Evolutionary conservation across 2,329 filamentous ascomycete genomes (phyloP).

Genomic region (Scolecobasidium constrictum): DNA sequence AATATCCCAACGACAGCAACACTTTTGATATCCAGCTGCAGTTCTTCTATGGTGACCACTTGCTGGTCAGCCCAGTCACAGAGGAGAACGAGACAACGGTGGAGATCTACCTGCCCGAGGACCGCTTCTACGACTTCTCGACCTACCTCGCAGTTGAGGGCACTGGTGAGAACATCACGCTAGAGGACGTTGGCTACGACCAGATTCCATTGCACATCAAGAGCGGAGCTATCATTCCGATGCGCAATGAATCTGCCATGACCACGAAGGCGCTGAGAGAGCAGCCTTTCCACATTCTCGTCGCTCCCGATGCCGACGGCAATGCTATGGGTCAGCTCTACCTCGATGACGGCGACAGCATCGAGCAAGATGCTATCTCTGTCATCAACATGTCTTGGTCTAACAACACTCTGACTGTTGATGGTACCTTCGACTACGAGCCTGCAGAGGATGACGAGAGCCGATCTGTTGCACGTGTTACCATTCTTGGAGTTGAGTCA

Average conservation of each 20-base stretch:
- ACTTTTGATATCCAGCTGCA: conserved; percentile 43
- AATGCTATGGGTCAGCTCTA: conserved; percentile 59
- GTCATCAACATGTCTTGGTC: conserved; percentile 51
- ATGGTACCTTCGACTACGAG: conserved; percentile 44
- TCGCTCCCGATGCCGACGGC: conserved; percentile 53
- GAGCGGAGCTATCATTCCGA: conserved; percentile 54
- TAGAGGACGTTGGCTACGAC: conserved; percentile 36
- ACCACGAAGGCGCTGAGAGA: conserved; percentile 53
- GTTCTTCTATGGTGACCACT: conserved; percentile 47
- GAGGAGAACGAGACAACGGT: conserved; percentile 41
- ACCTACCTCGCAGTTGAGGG: conserved; percentile 38
- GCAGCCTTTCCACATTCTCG: conserved; percentile 58
- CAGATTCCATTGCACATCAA: conserved; percentile 58
- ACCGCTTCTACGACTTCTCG: conserved; percentile 51
- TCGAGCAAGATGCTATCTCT: conserved; percentile 48
- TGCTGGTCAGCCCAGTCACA: conserved; percentile 47
- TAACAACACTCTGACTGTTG: conserved; percentile 38
- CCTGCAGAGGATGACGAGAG: conserved; percentile 19
- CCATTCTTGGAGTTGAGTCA: conserved; percentile 32
- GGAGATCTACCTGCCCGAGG: conserved; percentile 45
- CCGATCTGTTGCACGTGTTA: conserved; percentile 37
- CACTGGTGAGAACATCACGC: conserved; percentile 31
- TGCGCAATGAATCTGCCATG: conserved; percentile 44
- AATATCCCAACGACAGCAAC: conserved; percentile 49
- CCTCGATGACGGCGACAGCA: conserved; percentile 63